These are phyloP conservation scores for Spathaspora hagerdaliae DNA, from an alignment of 805 yeast genomes.

Conservation along the genomic window DNA sequence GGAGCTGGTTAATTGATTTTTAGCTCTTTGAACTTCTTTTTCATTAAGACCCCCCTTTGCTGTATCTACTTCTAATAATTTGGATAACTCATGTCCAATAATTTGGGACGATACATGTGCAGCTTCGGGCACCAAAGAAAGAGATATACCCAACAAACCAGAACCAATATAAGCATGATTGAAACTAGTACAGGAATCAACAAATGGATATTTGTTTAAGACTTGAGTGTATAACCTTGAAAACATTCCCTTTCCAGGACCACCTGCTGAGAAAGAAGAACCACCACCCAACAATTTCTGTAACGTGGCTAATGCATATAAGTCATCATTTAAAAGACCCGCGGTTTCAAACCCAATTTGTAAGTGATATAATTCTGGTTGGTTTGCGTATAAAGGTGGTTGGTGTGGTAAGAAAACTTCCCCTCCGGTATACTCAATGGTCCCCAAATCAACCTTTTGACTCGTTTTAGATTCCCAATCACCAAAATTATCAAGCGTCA, in stretches of 20 bases:
- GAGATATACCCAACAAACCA: slow-evolving; percentile 86
- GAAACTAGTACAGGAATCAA: slow-evolving; percentile 84
- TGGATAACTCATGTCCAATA: slow-evolving; percentile 45
- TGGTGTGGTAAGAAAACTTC: slow-evolving; percentile 36
- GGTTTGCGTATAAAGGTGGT: slow-evolving; percentile 39
- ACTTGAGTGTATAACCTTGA: slow-evolving; percentile 89
- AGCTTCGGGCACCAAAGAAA: slow-evolving; percentile 81
- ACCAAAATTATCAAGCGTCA: slow-evolving; percentile 63
- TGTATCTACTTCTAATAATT: slow-evolving; percentile 28
- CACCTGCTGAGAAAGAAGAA: slow-evolving; percentile 96
- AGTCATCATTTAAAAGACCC: slow-evolving; percentile 77
- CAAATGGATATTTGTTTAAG: slow-evolving; percentile 83
- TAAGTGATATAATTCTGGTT: slow-evolving; percentile 79
- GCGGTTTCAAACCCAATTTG: slow-evolving; percentile 87
- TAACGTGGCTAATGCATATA: slow-evolving; percentile 84
- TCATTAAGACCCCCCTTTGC: slow-evolving; percentile 56
- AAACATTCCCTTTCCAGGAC: slow-evolving; percentile 99
- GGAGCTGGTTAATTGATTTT: slow-evolving; percentile 85
- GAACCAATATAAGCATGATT: slow-evolving; percentile 88
- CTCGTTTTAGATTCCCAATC: slow-evolving; percentile 38
- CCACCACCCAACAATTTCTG: slow-evolving; percentile 95
- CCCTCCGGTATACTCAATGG: slow-evolving; percentile 56
- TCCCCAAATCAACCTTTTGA: slow-evolving; percentile 40
- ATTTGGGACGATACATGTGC: slow-evolving; percentile 81
- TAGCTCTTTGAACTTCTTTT: slow-evolving; percentile 81